phyloP scores from a whole-genome alignment of 106 monocot genomes.

The Dendrobium catenatum region DNA sequence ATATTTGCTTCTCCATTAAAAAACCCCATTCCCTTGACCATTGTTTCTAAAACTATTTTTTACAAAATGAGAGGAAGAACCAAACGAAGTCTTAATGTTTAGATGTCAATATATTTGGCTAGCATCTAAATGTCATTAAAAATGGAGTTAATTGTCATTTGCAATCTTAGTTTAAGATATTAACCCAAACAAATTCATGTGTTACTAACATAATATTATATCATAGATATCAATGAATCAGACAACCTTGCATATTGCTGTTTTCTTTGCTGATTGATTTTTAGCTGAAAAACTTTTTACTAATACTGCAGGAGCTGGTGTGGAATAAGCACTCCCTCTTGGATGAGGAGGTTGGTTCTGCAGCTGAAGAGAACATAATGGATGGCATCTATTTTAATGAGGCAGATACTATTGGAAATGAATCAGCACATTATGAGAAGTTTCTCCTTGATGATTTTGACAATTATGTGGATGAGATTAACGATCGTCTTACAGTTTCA shows the following conservation, averaged over 20 bases:
- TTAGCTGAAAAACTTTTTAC: neutral
- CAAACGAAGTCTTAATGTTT: neutral
- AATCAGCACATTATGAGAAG: slow-evolving; percentile 52
- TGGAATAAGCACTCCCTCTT: slow-evolving; percentile 3
- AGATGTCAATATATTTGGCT: neutral
- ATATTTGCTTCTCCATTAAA: no score
- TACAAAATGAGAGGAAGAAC: no score
- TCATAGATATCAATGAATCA: neutral
- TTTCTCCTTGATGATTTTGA: slow-evolving; percentile 67
- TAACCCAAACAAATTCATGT: neutral
- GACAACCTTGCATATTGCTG: neutral
- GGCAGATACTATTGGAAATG: slow-evolving; percentile 24
- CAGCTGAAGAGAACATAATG: slow-evolving; percentile 5
- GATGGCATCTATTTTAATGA: slow-evolving; percentile 25
- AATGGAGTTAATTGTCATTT: neutral
- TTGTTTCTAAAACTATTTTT: no score
- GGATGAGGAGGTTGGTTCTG: slow-evolving; percentile 11
- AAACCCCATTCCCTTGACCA: no score
- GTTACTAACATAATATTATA: neutral
- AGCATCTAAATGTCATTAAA: neutral
- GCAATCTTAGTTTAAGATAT: neutral
- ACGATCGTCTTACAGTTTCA: slow-evolving; percentile 49
- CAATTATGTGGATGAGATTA: slow-evolving; percentile 71
- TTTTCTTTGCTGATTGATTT: neutral
- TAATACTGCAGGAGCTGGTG: slow-evolving; percentile 8